A percentile compares a stretch with the other conserved stretches of the same genome.
Evolutionary conservation across 345 rosid species (phyloP).

Genomic region (Ailanthus altissimus): DNA sequence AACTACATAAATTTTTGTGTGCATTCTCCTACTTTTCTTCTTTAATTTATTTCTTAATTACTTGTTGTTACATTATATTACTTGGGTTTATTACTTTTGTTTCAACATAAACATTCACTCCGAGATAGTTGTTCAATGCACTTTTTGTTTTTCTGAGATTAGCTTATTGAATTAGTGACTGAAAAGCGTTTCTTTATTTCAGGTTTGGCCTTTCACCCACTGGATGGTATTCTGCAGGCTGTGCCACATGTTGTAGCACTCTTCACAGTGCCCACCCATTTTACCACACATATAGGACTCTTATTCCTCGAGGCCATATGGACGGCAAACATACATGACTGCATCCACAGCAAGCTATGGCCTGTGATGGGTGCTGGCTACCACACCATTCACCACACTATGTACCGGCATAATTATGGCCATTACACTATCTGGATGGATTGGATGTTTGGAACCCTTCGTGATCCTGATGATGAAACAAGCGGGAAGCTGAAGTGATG

Average conservation of each 20-base stretch:
- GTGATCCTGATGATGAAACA: constrained; percentile 60
- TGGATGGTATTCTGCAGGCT: constrained; percentile 93
- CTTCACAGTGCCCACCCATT: constrained; percentile 79
- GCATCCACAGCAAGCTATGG: constrained; percentile 83
- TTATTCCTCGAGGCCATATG: constrained; percentile 81
- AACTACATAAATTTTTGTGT: no score
- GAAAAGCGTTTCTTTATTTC: constrained; percentile 15
- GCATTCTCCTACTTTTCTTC: no score
- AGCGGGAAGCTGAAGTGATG: constrained; percentile 36
- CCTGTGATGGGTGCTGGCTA: constrained; percentile 98
- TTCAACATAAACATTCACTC: not conserved
- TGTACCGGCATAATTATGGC: constrained; percentile 96
- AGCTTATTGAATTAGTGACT: not conserved
- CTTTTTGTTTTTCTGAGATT: not conserved
- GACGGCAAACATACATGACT: constrained; percentile 94
- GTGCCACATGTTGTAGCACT: constrained; percentile 78
- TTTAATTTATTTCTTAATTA: no score
- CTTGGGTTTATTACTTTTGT: no score
- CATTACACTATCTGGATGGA: constrained; percentile 99
- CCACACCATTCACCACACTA: constrained; percentile 96
- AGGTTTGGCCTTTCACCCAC: constrained; percentile 94
- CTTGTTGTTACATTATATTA: no score
- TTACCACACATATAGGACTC: constrained; percentile 67
- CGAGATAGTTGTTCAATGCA: constrained; percentile 5
- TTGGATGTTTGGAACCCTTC: constrained; percentile 93